Conservation (phyloP, 2,329 filamentous ascomycete species). For the Trichoderma hamatum region DNA sequence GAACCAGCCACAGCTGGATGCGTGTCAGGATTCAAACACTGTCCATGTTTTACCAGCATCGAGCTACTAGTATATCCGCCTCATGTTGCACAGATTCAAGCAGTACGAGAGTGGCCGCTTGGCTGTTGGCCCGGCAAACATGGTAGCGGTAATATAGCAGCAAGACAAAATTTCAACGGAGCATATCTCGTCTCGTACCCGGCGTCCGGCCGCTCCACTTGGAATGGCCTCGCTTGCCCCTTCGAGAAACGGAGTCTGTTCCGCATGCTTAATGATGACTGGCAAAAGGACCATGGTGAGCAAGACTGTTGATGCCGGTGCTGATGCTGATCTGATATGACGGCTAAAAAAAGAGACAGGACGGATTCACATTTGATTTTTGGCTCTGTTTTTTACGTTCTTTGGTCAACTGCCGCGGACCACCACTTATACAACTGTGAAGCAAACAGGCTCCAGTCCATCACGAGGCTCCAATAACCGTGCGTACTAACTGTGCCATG, state of each 20-base stretch:
- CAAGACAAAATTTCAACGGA: background rate
- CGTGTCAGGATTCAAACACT: background rate
- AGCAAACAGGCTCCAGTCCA: background rate
- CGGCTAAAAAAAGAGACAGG: background rate
- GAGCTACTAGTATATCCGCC: background rate
- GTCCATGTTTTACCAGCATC: background rate
- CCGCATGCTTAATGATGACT: background rate
- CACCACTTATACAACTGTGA: background rate
- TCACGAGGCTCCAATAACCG: background rate
- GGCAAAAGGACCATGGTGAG: background rate
- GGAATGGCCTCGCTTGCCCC: conserved; percentile 10
- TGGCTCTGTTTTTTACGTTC: background rate
- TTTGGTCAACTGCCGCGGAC: background rate
- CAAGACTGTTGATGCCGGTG: background rate
- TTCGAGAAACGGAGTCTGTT: background rate
- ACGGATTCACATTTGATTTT: background rate
- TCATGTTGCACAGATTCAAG: background rate
- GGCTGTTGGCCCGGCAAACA: background rate
- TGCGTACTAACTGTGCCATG: background rate
- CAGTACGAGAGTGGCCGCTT: background rate
- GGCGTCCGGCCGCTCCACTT: conserved; percentile 6
- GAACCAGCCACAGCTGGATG: background rate
- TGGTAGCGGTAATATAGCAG: background rate
- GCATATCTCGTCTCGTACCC: conserved; percentile 9
- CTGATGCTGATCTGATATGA: background rate